Evolutionary conservation across 169 alveolate species (phyloP), one percentile per base, ranked within the genome.

Genomic region (Miamiensis avidus): DNA sequence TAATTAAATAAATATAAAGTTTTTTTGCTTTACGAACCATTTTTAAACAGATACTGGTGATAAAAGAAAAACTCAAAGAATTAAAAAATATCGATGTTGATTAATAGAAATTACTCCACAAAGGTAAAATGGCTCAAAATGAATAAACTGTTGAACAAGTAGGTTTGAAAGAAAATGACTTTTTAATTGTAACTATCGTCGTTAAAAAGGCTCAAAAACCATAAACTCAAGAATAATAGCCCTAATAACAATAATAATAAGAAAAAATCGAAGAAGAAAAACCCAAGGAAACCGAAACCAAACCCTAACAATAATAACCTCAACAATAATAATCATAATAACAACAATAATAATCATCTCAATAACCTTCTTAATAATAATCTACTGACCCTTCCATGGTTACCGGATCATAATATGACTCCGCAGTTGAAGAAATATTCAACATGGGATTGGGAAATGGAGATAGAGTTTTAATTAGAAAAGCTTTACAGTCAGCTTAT

Each of bases 401-500:
- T n/a, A n/a, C n/a, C n/a, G n/a, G n/a, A n/a, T n/a, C 94, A n/a
- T 95, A 91, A 64, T 82, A 81, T n/a, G 98, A 93, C 79, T 91
- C 91, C 94, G 90, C 93, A 27, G 87, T 92, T 32, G 96, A 93
- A 75, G 89, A 97, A 65, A 95, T 98, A 30, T 94, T 96, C 78
- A 96, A 94, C 29, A 97, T 98, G 99, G 99, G 99, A 34, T 98
- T 98, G 69, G 96, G 91, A 31, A 20, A 49, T 20, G 69, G 69
- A 49, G 69, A 49, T 20, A 94, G 97, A 82, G 96, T 94, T 25
- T 76, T 85, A 81, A 98, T 97, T 81, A 91, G 90, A 74, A 89
- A 86, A 82, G 99, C 99, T 26, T 92, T 98, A 97, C 90, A 96
- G 65, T 98, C 99, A 27, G 99, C 99, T 15, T 97, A 92, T 83